Evolutionary conservation across 2,329 filamentous ascomycete species (phyloP).

Genomic region (Aspergillus cejpii): DNA sequence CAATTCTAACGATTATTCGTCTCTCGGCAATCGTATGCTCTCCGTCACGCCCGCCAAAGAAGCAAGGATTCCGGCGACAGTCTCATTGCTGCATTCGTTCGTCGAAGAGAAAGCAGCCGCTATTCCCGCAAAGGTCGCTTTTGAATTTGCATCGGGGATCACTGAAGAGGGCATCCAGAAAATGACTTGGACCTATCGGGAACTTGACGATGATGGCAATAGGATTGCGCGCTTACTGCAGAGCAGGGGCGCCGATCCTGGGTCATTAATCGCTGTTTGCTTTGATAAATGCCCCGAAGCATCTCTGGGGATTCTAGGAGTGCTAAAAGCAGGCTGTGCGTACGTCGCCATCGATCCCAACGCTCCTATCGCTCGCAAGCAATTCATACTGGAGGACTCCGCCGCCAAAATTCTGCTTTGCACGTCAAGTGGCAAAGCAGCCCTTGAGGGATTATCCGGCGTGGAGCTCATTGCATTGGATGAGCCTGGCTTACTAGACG

Average conservation of each 20-base stretch:
- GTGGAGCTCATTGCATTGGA: slow-evolving; percentile 46
- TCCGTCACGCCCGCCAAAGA: slow-evolving; percentile 61
- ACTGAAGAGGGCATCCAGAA: slow-evolving; percentile 43
- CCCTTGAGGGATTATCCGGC: slow-evolving; percentile 31
- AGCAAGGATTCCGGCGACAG: slow-evolving; percentile 51
- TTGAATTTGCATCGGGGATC: slow-evolving; percentile 66
- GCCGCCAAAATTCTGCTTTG: slow-evolving; percentile 58
- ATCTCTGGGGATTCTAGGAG: slow-evolving; percentile 72
- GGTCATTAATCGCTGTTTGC: slow-evolving; percentile 64
- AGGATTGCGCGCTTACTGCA: slow-evolving; percentile 61
- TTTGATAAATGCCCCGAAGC: slow-evolving; percentile 83
- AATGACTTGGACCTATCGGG: slow-evolving; percentile 63
- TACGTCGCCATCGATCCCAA: slow-evolving; percentile 74
- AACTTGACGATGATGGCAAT: slow-evolving; percentile 66
- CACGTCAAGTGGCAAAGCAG: slow-evolving; percentile 41
- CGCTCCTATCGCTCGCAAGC: slow-evolving; percentile 64
- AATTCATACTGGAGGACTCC: slow-evolving; percentile 73
- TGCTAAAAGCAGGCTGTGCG: slow-evolving; percentile 73
- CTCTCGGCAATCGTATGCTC: slow-evolving; percentile 35
- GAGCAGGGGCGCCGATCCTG: slow-evolving; percentile 44
- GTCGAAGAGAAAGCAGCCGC: slow-evolving; percentile 58
- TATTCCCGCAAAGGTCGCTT: slow-evolving; percentile 56
- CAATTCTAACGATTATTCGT: slow-evolving; percentile 37
- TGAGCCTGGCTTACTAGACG: slow-evolving; percentile 31
- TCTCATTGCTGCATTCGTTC: slow-evolving; percentile 66